Evolutionary conservation across 2,329 filamentous ascomycete genomes (phyloP), one percentile per base, ranked within the genome.

Genomic region (Pyrenophora seminiperda): DNA sequence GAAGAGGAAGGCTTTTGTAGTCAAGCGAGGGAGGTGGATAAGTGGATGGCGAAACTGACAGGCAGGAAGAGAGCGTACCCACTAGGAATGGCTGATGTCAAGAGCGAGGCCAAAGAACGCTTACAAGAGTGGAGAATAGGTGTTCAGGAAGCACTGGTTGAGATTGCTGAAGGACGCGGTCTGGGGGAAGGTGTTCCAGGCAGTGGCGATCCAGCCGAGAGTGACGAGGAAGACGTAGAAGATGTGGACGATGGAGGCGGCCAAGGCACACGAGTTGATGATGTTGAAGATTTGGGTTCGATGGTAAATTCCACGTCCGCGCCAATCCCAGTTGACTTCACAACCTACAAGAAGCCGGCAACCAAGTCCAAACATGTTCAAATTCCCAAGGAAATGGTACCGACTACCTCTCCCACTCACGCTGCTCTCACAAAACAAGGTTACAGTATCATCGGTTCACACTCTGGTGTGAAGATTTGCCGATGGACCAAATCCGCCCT

Each of bases 401-500:
- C 94, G 7, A 89, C 87, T 56, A 85, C 86, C 53, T 96, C 93
- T 1, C 93, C 94, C 0, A 97, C 94, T 0, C 91, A 96, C 67
- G 81, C 85, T 10, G 84, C 93, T 14, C 83, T 97, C 34, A 97
- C 93, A 1, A 99, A 97, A 72, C 93, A 99, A 79, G 93, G 93
- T 19, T 97, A 97, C 72, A 87, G 89, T 1, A 97, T 97, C 50
- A 89, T 99, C 30, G 94, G 94, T 44, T 93, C 90, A 0, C 94
- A 97, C 75, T 96, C 91, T 0, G 93, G 93, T 22, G 93, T 97
- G 59, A 97, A 97, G 75, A 96, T 97, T 65, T 99, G 93, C 71
- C 90, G 94, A 24, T 99, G 93, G 93, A 97, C 94, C 7, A 99
- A 99, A 75, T 97, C 92, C 1, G 93, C 93, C 7, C 85, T 97